phyloP scores from a whole-genome alignment of 2,329 filamentous ascomycete genomes.

The Phyllachora maydis region DNA sequence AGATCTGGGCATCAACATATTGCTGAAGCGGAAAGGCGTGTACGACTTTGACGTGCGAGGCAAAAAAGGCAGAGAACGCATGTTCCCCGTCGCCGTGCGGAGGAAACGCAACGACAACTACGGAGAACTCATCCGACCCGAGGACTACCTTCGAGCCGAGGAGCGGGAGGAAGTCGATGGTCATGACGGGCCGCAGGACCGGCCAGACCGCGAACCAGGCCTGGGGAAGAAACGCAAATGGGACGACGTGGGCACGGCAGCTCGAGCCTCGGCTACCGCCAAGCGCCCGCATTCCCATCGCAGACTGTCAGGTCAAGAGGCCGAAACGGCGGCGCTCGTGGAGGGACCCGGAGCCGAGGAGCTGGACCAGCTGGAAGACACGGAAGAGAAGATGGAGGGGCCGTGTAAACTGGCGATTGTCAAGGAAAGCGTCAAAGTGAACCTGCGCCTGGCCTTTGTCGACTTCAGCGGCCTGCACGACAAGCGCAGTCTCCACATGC shows the following conservation, averaged over 20 bases:
- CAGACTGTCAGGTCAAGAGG: no score
- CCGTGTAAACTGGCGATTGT: conserved; percentile 58
- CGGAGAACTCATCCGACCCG: conserved; percentile 79
- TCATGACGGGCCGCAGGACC: conserved; percentile 32
- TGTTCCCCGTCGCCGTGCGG: conserved; percentile 73
- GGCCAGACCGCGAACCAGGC: conserved; percentile 31
- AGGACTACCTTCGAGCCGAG: conserved; percentile 84
- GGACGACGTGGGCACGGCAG: conserved; percentile 43
- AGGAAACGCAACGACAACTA: conserved; percentile 74
- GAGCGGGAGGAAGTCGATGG: conserved; percentile 61
- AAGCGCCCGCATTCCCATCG: conserved; percentile 34
- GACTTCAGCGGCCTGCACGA: conserved; percentile 90
- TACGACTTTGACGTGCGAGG: conserved; percentile 84
- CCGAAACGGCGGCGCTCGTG: conserved; percentile 15
- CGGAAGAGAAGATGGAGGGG: conserved; percentile 29
- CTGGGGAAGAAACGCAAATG: conserved; percentile 89
- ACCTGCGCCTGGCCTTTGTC: conserved; percentile 64
- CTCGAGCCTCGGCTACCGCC: conserved; percentile 21
- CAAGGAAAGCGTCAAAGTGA: conserved; percentile 41
- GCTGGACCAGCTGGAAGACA: conserved; percentile 36
- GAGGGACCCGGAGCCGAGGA: conserved; percentile 27
- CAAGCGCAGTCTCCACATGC: conserved; percentile 79
- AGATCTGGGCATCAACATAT: conserved; percentile 77
- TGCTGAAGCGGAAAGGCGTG: conserved; percentile 75
- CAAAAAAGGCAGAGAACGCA: conserved; percentile 79